Conservation (phyloP, 192 early-diverging fungal genomes). For the Backusella parvicylindrica region DNA sequence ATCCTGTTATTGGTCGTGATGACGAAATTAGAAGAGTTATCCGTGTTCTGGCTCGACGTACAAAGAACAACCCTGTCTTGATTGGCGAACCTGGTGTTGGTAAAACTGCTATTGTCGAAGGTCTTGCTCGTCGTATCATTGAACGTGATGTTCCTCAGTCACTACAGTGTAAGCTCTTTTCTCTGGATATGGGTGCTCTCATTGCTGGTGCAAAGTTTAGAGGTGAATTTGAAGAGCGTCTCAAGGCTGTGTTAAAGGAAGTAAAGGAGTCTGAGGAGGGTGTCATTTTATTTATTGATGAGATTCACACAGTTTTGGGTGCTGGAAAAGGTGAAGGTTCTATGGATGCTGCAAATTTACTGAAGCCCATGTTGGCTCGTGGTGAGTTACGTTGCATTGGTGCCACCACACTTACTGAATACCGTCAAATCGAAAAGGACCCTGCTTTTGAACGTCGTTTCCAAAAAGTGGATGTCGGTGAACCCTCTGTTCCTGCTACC, state of each 20-base stretch:
- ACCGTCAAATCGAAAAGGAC: slow-evolving; percentile 87
- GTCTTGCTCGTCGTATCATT: slow-evolving; percentile 92
- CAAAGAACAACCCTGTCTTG: slow-evolving; percentile 76
- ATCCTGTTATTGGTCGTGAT: slow-evolving; percentile 96
- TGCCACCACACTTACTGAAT: slow-evolving; percentile 94
- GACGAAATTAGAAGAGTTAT: slow-evolving; percentile 95
- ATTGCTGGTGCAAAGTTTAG: slow-evolving; percentile 94
- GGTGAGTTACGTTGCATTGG: slow-evolving; percentile 96
- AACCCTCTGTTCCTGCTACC: slow-evolving; percentile 67
- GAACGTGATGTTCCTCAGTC: slow-evolving; percentile 87
- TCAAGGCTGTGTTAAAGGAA: slow-evolving; percentile 95
- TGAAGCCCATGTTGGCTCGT: slow-evolving; percentile 98
- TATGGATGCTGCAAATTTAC: slow-evolving; percentile 89
- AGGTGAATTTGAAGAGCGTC: slow-evolving; percentile 97
- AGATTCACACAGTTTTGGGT: slow-evolving; percentile 93
- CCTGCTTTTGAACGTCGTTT: slow-evolving; percentile 75
- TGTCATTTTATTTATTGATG: slow-evolving; percentile 97
- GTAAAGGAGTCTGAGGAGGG: slow-evolving; percentile 85
- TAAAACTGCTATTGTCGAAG: slow-evolving; percentile 90
- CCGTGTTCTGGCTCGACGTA: slow-evolving; percentile 79
- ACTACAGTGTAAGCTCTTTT: slow-evolving; percentile 78
- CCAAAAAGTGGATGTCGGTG: slow-evolving; percentile 69
- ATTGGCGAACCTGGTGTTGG: slow-evolving; percentile 80
- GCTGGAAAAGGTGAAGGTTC: slow-evolving; percentile 85
- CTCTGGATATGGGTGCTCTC: slow-evolving; percentile 94